Evolutionary conservation across 352 stramenopile genomes (phyloP), one percentile per base, ranked within the genome.

Genomic region (Phytophthora hybrid): DNA sequence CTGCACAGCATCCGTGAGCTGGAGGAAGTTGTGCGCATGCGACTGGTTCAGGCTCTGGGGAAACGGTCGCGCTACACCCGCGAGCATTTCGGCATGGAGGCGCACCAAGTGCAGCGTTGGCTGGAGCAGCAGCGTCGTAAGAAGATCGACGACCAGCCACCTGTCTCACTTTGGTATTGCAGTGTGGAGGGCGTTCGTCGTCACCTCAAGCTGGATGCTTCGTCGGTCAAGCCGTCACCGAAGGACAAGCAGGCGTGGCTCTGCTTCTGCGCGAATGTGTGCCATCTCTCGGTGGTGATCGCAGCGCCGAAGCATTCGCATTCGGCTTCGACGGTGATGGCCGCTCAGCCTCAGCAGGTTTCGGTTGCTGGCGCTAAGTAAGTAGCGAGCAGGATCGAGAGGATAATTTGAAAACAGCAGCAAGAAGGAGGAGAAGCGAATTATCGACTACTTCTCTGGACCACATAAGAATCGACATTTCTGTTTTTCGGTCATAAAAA

Each of bases 261-360:
- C 18, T 88, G 82, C 76, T 91, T 93, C 58, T 93, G 83, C 63
- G 82, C 82, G 3, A 91, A 91, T 51, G 80, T 89, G 19, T 82
- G 83, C 64, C 85, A 91, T 69, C 69, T 93, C 26, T 87, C 79
- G 11, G 78, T 80, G 23, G 71, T 77, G 7, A 71, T 84, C 26
- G 41, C 61, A 21, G 31, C 76, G 16, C 71, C 71, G 5, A 69
- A 32, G 13, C 18, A 66, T 19, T 26, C 26, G 9, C 44, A 41
- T 44, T 63, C 53, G n/a, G 39, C 62, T n/a, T 59, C 51, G 19
- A 66, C 59, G 18, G 5, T 53, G 10, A 31, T 69, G 14, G 32
- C 49, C 21, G 41, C 37, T 44, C 60, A 66, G 44, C 49, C 37
- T 26, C 63, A 68, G 32, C 21, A 59, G 18, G 29, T 63, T 56